phyloP scores from a whole-genome alignment of 2,329 filamentous ascomycete species.

The Penicillium nordicum region DNA sequence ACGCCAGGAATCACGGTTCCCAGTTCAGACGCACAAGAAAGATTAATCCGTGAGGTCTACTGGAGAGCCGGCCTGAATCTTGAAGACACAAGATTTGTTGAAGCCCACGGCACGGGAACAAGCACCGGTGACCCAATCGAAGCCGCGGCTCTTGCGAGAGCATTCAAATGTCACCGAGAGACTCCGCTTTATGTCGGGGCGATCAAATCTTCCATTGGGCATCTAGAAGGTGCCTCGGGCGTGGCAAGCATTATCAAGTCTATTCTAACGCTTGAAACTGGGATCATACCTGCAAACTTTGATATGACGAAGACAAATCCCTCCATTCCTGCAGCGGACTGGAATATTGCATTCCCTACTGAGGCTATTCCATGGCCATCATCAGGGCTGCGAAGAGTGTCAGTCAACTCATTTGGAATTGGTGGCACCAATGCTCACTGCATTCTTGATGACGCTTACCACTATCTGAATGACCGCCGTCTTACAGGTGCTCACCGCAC shows the following conservation, averaged over 20 bases:
- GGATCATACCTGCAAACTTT: constrained; percentile 44
- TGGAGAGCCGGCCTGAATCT: constrained; percentile 25
- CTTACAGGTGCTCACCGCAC: constrained; percentile 14
- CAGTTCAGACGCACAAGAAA: constrained; percentile 34
- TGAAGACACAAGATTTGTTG: constrained; percentile 24
- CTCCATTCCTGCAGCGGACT: constrained; percentile 34
- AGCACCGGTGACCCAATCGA: constrained; percentile 35
- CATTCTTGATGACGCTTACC: constrained; percentile 31
- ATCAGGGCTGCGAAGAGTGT: constrained; percentile 21
- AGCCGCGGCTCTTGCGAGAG: constrained; percentile 25
- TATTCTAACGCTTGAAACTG: constrained; percentile 44
- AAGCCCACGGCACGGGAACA: constrained; percentile 36
- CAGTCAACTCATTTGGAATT: constrained; percentile 40
- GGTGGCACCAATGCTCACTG: constrained; percentile 36
- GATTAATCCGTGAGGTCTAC: constrained; percentile 34
- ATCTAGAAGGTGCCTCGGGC: constrained; percentile 29
- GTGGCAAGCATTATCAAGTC: constrained; percentile 41
- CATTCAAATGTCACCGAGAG: constrained; percentile 23
- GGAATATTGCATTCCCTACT: constrained; percentile 29
- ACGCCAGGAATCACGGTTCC: constrained; percentile 48
- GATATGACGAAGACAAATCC: constrained; percentile 42
- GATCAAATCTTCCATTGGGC: constrained; percentile 27
- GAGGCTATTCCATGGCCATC: constrained; percentile 29
- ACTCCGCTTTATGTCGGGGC: constrained; percentile 26
- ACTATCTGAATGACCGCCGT: constrained; percentile 17